Evolutionary conservation across 345 rosid genomes (phyloP), one percentile per base, ranked within the genome.

Genomic region (Corchorus olitorius): DNA sequence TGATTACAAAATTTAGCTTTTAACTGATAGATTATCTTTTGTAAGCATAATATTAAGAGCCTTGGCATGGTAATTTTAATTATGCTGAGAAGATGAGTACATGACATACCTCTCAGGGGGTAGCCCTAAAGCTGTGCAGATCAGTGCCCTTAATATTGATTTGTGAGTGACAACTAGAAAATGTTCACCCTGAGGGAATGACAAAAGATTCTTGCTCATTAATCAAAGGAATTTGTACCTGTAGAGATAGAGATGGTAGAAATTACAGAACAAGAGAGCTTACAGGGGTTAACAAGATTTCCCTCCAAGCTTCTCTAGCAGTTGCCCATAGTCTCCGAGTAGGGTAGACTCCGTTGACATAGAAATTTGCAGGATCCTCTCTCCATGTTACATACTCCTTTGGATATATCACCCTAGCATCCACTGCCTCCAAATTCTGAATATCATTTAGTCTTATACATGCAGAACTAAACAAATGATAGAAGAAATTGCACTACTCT

Each of bases 401-500:
- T 1, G 89, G 90, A 82, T 88, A 87, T 67, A 35, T 83, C 79
- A 74, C 77, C 88, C 49, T 82, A 72, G 88, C 91, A 78, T 90
- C 94, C 86, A 79, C 91, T 90, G 91, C 91, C 94, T 88, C 89
- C 82, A 84, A 81, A 84, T 85, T 78, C 92, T 87, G 89, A 85
- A 84, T 70, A 58, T 53, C 65, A 76, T 79, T 86, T 82, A 86
- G 87, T 78, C 81, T 70, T 35, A 68, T 45, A 58, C 68, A 53
- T 64, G 62, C 55, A 60, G 15, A 76, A 71, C 14, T 66, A 75
- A 66, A 58, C 39, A n/a, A 33, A 64, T 60, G 9, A 52, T 17
- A 39, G 62, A 53, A 20, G 56, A 9, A 27, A 33, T 53, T 43
- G 52, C 55, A 52, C 6, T 39, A 58, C 63, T 77, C 62, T 65